Percentiles rank a stretch among this genome's conserved stretches.
These are phyloP conservation scores for Soucietia sequanensis DNA, from an alignment of 805 yeast genomes.

Conservation along the genomic window DNA sequence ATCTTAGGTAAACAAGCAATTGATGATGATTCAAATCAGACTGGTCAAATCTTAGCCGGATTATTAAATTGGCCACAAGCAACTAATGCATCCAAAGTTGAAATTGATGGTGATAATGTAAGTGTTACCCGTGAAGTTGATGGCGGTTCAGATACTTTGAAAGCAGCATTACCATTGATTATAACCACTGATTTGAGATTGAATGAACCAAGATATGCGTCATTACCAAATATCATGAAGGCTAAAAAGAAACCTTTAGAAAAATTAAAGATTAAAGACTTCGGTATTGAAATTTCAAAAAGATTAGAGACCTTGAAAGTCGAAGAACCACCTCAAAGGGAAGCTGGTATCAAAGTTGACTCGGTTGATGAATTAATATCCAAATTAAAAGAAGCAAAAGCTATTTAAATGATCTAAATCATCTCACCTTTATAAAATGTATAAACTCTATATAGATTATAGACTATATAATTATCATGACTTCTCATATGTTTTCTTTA, in stretches of 20 bases:
- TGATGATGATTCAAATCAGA: slow-evolving; percentile 92
- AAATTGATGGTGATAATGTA: slow-evolving; percentile 53
- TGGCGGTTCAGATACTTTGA: slow-evolving; percentile 86
- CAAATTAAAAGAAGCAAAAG: slow-evolving; percentile 75
- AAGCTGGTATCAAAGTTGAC: slow-evolving; percentile 77
- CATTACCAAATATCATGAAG: slow-evolving; percentile 95
- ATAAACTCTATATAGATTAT: no score
- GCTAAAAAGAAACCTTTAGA: slow-evolving; percentile 95
- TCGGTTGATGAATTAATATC: slow-evolving; percentile 78
- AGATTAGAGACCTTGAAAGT: slow-evolving; percentile 71
- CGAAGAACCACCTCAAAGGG: slow-evolving; percentile 81
- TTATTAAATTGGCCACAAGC: slow-evolving; percentile 95
- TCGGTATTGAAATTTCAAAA: slow-evolving; percentile 62
- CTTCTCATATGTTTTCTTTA: no score
- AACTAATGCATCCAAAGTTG: slow-evolving; percentile 88
- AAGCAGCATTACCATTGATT: slow-evolving; percentile 76
- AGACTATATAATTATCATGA: no score
- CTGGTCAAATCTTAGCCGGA: slow-evolving; percentile 96
- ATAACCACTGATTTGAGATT: slow-evolving; percentile 92
- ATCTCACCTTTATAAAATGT: no score
- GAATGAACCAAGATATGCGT: slow-evolving; percentile 94
- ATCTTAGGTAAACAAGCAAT: slow-evolving; percentile 95
- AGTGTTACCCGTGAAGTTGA: slow-evolving; percentile 90
- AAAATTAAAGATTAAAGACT: slow-evolving; percentile 57
- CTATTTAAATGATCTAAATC: slow-evolving; percentile 45